Percentiles rank a stretch among this genome's conserved stretches.
phyloP scores from a whole-genome alignment of 495 filamentous ascomycete genomes.

The Aspergillus funiculosus region DNA sequence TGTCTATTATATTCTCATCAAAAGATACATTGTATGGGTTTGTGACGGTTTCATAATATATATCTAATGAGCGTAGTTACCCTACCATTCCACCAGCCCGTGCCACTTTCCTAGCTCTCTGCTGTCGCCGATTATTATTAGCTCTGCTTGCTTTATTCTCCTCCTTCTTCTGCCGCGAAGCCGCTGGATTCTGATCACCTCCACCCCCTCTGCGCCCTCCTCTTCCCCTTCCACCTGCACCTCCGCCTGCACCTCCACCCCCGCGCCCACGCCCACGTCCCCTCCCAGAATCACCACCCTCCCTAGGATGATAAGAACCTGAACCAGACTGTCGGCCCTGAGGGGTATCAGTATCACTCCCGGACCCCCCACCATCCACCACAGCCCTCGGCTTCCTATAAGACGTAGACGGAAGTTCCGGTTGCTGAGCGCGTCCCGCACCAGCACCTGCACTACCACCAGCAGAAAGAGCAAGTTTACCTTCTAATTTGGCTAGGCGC shows the following conservation, averaged over 20 bases:
- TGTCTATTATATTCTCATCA: too few relatives aligned
- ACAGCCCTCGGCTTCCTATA: conserved; percentile 38
- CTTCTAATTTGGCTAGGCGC: conserved; percentile 58
- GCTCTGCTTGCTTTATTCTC: conserved; percentile 69
- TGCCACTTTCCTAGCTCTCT: conserved; percentile 72
- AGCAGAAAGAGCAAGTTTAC: conserved; percentile 53
- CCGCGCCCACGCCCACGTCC: conserved; percentile 35
- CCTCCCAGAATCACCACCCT: conserved; percentile 24
- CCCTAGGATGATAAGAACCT: too few relatives aligned
- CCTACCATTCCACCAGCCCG: conserved; percentile 44
- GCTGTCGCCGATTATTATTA: conserved; percentile 73
- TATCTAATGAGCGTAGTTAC: neutral
- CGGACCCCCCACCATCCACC: conserved; percentile 31
- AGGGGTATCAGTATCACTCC: conserved; percentile 29
- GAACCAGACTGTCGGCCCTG: conserved; percentile 31
- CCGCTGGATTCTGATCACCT: conserved; percentile 55
- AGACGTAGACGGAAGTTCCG: conserved; percentile 54
- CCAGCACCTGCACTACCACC: conserved; percentile 42
- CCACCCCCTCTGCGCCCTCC: conserved; percentile 48
- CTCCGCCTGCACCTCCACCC: conserved; percentile 42
- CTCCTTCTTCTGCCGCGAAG: conserved; percentile 65
- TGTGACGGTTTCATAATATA: neutral
- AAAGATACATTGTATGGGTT: too few relatives aligned
- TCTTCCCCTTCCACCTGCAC: conserved; percentile 43
- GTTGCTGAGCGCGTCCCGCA: conserved; percentile 45